A percentile compares a stretch with the other conserved stretches of the same genome.
These are phyloP conservation scores for Podila verticillata DNA, from an alignment of 192 early-diverging fungal species.

Conservation along the genomic window DNA sequence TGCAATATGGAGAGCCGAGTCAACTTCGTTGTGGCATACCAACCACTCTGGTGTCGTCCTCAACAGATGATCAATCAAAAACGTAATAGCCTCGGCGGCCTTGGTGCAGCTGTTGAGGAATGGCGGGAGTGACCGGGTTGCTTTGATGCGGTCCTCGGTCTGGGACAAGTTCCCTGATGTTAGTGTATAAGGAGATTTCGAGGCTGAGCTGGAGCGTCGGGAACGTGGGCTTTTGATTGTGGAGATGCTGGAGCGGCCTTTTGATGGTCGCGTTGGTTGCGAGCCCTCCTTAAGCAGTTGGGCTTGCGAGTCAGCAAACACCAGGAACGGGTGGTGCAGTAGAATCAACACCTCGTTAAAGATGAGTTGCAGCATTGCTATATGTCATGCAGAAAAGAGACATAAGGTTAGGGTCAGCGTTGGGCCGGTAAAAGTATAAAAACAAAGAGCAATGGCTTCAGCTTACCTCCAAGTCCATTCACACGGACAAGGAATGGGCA, in stretches of 20 bases:
- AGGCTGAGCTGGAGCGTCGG: conserved; percentile 22
- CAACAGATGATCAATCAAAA: conserved; percentile 40
- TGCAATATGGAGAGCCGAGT: conserved; percentile 40
- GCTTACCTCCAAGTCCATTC: conserved; percentile 40
- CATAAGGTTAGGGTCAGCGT: neutral
- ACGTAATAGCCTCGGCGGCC: conserved; percentile 43
- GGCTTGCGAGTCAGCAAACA: conserved; percentile 27
- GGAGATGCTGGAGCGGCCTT: conserved; percentile 18
- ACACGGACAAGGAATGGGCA: conserved; percentile 25
- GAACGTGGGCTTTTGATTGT: conserved; percentile 23
- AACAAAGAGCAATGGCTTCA: neutral
- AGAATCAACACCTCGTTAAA: conserved; percentile 49
- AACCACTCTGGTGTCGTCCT: conserved; percentile 45
- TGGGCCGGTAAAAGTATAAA: too few relatives aligned
- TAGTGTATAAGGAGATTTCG: neutral
- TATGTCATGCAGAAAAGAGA: neutral
- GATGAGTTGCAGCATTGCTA: conserved; percentile 48
- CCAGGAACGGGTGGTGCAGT: conserved; percentile 41
- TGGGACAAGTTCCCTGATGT: neutral
- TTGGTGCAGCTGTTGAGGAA: conserved; percentile 49
- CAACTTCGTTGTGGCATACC: conserved; percentile 39
- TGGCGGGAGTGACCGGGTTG: conserved; percentile 12
- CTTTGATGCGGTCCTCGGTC: neutral
- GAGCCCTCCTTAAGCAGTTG: conserved; percentile 6
- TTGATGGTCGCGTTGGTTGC: neutral